Percentiles rank a stretch among this genome's conserved stretches.
Conservation (phyloP, 2,329 filamentous ascomycete species). For the Fusarium stilboides region DNA sequence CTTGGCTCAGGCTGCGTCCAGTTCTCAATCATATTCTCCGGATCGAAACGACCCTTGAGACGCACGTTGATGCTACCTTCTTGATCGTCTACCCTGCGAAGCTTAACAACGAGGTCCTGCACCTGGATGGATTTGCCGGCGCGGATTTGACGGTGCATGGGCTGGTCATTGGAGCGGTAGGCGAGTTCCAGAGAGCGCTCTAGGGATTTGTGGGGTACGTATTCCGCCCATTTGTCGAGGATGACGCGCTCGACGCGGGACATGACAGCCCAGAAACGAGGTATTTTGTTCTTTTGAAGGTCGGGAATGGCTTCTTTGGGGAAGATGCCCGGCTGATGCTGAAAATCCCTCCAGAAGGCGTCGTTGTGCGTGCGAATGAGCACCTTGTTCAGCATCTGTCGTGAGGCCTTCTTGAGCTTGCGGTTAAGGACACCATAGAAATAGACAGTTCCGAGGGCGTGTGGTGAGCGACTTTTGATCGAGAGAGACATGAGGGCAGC, state of each 20-base stretch:
- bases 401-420: constrained; percentile 48
- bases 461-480: constrained; percentile 51
- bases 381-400: constrained; percentile 46
- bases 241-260: constrained; percentile 52
- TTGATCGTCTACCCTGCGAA: constrained; percentile 38
- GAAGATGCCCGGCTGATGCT: constrained; percentile 50
- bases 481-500: constrained; percentile 58
- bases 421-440: constrained; percentile 54
- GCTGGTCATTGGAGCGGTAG: constrained; percentile 48
- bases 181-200: constrained; percentile 47
- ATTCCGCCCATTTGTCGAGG: constrained; percentile 50
- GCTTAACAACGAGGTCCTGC: constrained; percentile 40
- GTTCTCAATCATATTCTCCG: constrained; percentile 38
- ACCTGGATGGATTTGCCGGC: constrained; percentile 27
- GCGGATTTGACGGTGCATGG: constrained; percentile 45
- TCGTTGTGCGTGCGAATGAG: constrained; percentile 47
- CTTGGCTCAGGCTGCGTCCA: constrained; percentile 23
- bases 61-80: constrained; percentile 42
- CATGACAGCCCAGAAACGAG: constrained; percentile 41
- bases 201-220: constrained; percentile 50
- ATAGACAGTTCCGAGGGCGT: constrained; percentile 52
- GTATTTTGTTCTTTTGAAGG: constrained; percentile 41
- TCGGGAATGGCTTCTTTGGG: constrained; percentile 45
- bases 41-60: constrained; percentile 45
- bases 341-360: constrained; percentile 47